phyloP scores from a whole-genome alignment of 495 filamentous ascomycete genomes.

The Diplogelasinospora grovesii region DNA sequence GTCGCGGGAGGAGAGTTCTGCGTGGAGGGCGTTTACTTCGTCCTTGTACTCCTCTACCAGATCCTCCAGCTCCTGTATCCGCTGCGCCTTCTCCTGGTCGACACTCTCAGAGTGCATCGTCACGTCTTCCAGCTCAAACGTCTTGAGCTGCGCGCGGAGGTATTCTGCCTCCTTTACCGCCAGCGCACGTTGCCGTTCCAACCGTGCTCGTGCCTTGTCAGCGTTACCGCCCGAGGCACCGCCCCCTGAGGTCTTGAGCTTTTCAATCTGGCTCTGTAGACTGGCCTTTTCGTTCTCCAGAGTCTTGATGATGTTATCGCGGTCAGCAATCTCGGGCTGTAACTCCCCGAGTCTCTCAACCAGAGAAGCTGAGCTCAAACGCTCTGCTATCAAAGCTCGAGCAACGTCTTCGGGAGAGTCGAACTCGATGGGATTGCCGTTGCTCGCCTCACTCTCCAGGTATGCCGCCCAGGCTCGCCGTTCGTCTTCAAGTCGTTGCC shows the following conservation, averaged over 20 bases:
- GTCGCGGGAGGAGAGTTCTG: conserved; percentile 62
- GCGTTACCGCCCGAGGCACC: conserved; percentile 30
- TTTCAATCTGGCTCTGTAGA: conserved; percentile 63
- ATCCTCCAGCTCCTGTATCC: conserved; percentile 75
- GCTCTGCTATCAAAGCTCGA: conserved; percentile 71
- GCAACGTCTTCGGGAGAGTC: conserved; percentile 86
- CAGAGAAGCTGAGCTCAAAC: conserved; percentile 68
- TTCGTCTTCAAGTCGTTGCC: conserved; percentile 85
- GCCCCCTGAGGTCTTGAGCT: conserved; percentile 44
- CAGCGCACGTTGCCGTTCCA: conserved; percentile 76
- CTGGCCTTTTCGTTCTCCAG: conserved; percentile 62
- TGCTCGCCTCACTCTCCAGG: conserved; percentile 61
- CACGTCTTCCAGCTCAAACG: conserved; percentile 81
- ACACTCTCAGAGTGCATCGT: conserved; percentile 73
- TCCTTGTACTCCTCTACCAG: conserved; percentile 80
- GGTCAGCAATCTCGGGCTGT: conserved; percentile 72
- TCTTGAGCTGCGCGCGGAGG: conserved; percentile 84
- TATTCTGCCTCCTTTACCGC: conserved; percentile 91
- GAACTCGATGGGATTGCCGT: conserved; percentile 59
- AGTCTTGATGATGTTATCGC: conserved; percentile 65
- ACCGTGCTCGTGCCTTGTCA: conserved; percentile 56
- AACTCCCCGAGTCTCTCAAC: conserved; percentile 69
- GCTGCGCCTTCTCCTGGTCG: conserved; percentile 66
- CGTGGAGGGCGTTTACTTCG: conserved; percentile 70
- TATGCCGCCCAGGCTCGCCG: conserved; percentile 79